Base-by-base conservation (phyloP, 345 rosid species). In the Eutrema yunnanense region DNA sequence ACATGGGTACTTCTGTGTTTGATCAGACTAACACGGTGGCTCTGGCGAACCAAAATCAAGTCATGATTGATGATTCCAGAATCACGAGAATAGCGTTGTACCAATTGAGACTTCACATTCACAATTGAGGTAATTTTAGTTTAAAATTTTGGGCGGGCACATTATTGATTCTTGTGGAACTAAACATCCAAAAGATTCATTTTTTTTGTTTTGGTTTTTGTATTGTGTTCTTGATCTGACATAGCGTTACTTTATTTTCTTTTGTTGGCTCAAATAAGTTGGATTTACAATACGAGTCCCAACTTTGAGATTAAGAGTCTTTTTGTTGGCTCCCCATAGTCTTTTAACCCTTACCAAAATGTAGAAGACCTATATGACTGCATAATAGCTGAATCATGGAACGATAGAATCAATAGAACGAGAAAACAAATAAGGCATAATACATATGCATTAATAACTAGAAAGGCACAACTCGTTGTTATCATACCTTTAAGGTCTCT, bases 161-260 rank as follows among this genome's bases (percentile, higher is more conserved):
- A 40, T 11, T 71, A 51, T 51, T 62, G 62, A 33, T 72, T 72
- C 75, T 62, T 32, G 41, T 52, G 75, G 69, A 62, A 43, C 8
- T 62, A 52, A 62, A 34, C 53, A 32, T 60, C 73, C 62, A 67
- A 22, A 74, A 67, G 69, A 60, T 65, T 74, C 63, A 57, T 33
- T 60, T 9, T 56, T 56, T 14, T 5, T 36, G 13, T 51, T 50
- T 44, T 51, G 38, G 8, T 52, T 74, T 41, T 49, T 33, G 42
- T 60, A 6, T 34, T 26, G 11, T 34, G 57, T 36, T 58, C 14
- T 6, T 40, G 43, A 46, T 44, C 47, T 26, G 42, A 38, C 57
- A 58, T 58, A 57, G 55, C 22, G 9, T 19, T 57, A 3, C 43
- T 42, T 14, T 53, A 29, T 42, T 42, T 14, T 7, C 26, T 34